A percentile compares a stretch with the other conserved stretches of the same genome.
These are phyloP conservation scores for Cephalotrichum gorgonifer DNA, from an alignment of 2,329 filamentous ascomycete genomes.

Conservation along the genomic window DNA sequence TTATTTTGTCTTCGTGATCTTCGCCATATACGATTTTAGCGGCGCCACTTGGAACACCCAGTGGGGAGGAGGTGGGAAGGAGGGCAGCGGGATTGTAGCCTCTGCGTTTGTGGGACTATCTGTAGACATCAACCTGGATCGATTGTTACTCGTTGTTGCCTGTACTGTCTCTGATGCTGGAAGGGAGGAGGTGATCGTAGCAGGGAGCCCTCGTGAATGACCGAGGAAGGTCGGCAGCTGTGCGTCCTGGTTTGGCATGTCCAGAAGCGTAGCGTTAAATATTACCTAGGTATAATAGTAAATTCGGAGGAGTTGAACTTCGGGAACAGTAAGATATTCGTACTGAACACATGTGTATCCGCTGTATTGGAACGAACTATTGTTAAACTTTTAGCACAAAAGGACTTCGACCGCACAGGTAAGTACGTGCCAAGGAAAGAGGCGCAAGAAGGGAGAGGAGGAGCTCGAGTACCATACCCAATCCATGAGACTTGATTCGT, in stretches of 20 bases:
- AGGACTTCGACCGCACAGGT: no score
- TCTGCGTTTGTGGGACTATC: not conserved
- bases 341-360: no score
- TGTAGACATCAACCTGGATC: not conserved
- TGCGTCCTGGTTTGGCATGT: not conserved
- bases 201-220: not conserved
- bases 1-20: not conserved
- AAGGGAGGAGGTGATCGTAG: not conserved
- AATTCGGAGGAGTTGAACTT: not conserved
- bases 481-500: no score
- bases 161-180: not conserved
- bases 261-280: not conserved
- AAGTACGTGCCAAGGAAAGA: no score
- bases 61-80: no score
- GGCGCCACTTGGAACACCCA: not conserved
- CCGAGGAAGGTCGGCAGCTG: not conserved
- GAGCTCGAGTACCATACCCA: no score
- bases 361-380: no score
- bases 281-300: not conserved
- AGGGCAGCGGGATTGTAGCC: not conserved
- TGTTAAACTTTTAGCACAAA: no score
- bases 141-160: not conserved
- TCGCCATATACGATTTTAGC: not conserved
- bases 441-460: no score
- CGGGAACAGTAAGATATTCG: not conserved